Base-by-base conservation (phyloP, 352 stramenopile species). In the Globisporangium cystogenes region DNA sequence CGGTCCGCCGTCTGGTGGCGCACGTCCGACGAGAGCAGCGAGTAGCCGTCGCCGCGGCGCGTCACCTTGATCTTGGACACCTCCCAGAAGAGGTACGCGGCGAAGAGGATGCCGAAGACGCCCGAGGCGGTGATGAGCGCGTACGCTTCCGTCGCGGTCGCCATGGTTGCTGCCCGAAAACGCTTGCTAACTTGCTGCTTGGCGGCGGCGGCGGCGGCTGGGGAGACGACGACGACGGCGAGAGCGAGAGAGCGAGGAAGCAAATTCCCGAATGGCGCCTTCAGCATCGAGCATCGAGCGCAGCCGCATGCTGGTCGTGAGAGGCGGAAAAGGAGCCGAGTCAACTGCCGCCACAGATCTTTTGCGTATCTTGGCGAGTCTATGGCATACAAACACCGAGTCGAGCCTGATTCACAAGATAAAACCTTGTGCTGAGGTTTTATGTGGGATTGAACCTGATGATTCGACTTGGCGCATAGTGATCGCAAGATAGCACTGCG, bases 41-140 rank as follows among this genome's bases (percentile, higher is more conserved):
- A 72, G 69, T 94, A 94, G 55, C 74, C 79, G 64, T 94, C 83
- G 39, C 83, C 83, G 45, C 83, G 81, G 46, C 82, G 81, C 24
- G 83, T 94, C 24, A 94, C 83, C 66, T 91, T 88, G 60, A 94
- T 78, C 74, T 92, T 92, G 60, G 81, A 86, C 60, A 94, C 83
- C 64, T 94, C 81, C 77, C 77, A 92, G 69, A 94, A 94, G 42
- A 94, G 65, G 66, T 89, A 94, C 53, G 57, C 70, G 15, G 83
- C 81, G 55, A 94, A 94, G 57, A 89, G 64, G 37, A 94, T 74
- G 59, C 83, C 83, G 56, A 94, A 94, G 42, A 91, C 70, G 45
- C 64, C 50, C 41, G 83, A 60, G 44, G 67, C 53, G 55, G 88
- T 70, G 7, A 92, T 37, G 60, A 82, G 89, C 47, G 73, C 75